Evolutionary conservation across 2,329 filamentous ascomycete species (phyloP).

Genomic region (Tolypocladium ovalisporum): DNA sequence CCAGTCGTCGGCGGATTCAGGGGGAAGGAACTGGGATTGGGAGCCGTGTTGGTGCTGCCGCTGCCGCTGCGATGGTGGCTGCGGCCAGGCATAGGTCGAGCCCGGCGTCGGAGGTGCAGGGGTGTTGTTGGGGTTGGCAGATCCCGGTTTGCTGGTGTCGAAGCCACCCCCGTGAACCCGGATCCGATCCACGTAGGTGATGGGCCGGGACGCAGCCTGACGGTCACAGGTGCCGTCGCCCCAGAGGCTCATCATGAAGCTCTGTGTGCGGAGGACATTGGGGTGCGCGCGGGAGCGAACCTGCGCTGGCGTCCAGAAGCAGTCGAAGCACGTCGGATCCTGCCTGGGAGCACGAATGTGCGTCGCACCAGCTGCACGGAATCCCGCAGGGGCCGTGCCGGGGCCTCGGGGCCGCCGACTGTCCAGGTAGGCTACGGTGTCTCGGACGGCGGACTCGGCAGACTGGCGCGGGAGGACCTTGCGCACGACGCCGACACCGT

Average conservation of each 20-base stretch:
- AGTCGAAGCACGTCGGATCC: constrained; percentile 60
- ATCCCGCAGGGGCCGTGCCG: neutral
- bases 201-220: constrained; percentile 49
- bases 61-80: neutral
- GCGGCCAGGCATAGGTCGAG: neutral
- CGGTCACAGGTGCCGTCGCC: constrained; percentile 42
- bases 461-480: constrained; percentile 48
- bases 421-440: constrained; percentile 44
- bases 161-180: constrained; percentile 46
- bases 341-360: constrained; percentile 15
- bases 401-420: constrained; percentile 2
- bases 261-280: constrained; percentile 50
- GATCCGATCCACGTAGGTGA: constrained; percentile 59
- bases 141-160: neutral
- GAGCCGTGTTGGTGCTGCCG: neutral
- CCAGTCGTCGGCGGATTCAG: constrained; percentile 25
- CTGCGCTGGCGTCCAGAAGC: constrained; percentile 65
- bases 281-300: constrained; percentile 57
- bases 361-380: constrained; percentile 1
- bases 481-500: constrained; percentile 55
- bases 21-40: constrained; percentile 3
- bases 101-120: neutral
- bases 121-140: neutral
- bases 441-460: constrained; percentile 46
- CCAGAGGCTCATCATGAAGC: constrained; percentile 59